Evolutionary conservation across 345 rosid genomes (phyloP), one percentile per base, ranked within the genome.

Genomic region (Camelina neglecta): DNA sequence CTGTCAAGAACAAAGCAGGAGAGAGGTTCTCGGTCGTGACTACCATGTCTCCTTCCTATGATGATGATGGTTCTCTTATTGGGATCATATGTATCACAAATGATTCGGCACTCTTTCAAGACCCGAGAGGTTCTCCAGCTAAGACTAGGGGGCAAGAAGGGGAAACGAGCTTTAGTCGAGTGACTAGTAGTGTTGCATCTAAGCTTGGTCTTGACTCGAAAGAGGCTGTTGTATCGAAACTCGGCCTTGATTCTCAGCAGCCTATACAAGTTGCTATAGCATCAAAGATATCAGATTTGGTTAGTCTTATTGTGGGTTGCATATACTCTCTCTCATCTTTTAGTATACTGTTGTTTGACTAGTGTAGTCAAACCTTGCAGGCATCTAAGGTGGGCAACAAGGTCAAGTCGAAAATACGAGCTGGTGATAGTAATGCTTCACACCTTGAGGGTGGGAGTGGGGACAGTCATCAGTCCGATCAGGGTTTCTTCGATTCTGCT

Each of bases 171-270:
- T 74, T 81, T 83, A 80, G 61, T 62, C 71, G 87, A 62, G 77
- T 82, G 15, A 68, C 57, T 48, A 69, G 13, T 55, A 76, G 20
- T 42, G 75, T 77, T 68, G 78, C 71, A 24, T 79, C 78, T 60
- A 79, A 79, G 76, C 97, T 94, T 70, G 97, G 96, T 66, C 92
- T 90, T 73, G 96, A 92, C 83, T 73, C 95, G 71, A 72, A 79
- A 73, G 78, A 67, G 39, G 60, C 78, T 51, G 78, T 73, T 60
- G 78, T 44, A 6, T 73, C 81, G 15, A 79, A 79, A 45, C 97
- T 92, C 57, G 97, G 97, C 29, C 96, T 90, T 79, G 96, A 89
- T 84, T 62, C 95, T 81, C 97, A 90, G 77, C 97, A 92, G 80
- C 97, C 98, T 82, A 77, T 88, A 75, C 96, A 89, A 85, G 82